phyloP scores from a whole-genome alignment of 495 filamentous ascomycete genomes.

The Neurospora sp. region DNA sequence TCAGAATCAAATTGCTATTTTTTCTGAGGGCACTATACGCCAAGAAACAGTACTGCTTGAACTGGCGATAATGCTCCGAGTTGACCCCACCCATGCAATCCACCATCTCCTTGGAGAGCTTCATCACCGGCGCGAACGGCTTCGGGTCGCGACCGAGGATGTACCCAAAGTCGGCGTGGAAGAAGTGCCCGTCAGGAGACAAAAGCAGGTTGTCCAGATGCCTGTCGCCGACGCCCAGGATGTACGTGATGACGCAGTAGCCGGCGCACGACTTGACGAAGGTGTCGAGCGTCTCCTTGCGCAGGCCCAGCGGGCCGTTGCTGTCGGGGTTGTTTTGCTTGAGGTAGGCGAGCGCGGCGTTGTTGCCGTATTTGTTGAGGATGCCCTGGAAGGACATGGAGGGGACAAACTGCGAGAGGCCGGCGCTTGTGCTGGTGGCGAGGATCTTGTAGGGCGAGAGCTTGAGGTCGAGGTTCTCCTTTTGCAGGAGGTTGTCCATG shows the following conservation, averaged over 20 bases:
- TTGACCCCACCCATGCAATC: constrained; percentile 89
- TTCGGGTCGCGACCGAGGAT: constrained; percentile 97
- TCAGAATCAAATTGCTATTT: constrained; percentile 82
- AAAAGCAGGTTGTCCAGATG: constrained; percentile 95
- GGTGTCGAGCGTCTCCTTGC: constrained; percentile 87
- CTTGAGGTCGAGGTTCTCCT: constrained; percentile 95
- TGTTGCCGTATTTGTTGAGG: constrained; percentile 66
- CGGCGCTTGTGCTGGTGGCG: constrained; percentile 79
- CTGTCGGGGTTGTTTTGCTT: constrained; percentile 85
- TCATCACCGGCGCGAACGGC: constrained; percentile 93
- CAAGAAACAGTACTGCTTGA: constrained; percentile 92
- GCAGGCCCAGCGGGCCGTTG: constrained; percentile 69
- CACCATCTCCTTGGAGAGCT: constrained; percentile 95
- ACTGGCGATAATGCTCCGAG: constrained; percentile 70
- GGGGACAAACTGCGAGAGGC: constrained; percentile 84
- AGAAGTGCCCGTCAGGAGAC: constrained; percentile 85
- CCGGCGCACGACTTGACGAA: constrained; percentile 94
- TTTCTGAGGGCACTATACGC: constrained; percentile 89
- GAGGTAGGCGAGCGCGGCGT: constrained; percentile 68
- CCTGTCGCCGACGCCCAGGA: constrained; percentile 93
- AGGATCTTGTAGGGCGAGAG: constrained; percentile 93
- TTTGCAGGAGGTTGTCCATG: constrained; percentile 92
- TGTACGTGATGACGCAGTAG: constrained; percentile 98
- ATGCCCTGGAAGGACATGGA: constrained; percentile 75
- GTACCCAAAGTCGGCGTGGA: constrained; percentile 97